phyloP scores from a whole-genome alignment of 495 filamentous ascomycete species.

The Podospora pseudocomata region DNA sequence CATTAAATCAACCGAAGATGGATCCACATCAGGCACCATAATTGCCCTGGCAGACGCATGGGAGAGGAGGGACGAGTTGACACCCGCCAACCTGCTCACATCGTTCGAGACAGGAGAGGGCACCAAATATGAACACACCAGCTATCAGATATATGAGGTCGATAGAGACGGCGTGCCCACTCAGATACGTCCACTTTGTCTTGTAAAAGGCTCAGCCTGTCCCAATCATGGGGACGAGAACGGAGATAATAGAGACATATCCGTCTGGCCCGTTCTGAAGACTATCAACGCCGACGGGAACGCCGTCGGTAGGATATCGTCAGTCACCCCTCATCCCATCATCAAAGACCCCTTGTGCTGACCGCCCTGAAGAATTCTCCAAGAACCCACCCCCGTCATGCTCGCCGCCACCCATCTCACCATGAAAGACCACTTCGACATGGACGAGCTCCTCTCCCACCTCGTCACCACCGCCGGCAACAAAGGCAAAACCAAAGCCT shows the following conservation, averaged over 20 bases:
- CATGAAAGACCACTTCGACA: slow-evolving; percentile 47
- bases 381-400: slow-evolving; percentile 51
- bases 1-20: slow-evolving; percentile 21
- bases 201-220: background rate
- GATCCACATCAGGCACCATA: slow-evolving; percentile 31
- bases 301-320: slow-evolving; percentile 52
- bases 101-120: slow-evolving; percentile 22
- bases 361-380: slow-evolving; percentile 32
- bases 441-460: slow-evolving; percentile 49
- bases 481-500: slow-evolving; percentile 34
- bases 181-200: slow-evolving; percentile 19
- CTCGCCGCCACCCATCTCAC: slow-evolving; percentile 50
- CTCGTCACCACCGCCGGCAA: slow-evolving; percentile 37
- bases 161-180: slow-evolving; percentile 38
- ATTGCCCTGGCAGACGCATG: slow-evolving; percentile 37
- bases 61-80: slow-evolving; percentile 33
- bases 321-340: slow-evolving; percentile 10
- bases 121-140: slow-evolving; percentile 39
- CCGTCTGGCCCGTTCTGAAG: slow-evolving; percentile 42
- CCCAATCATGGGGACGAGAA: slow-evolving; percentile 14
- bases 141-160: slow-evolving; percentile 51
- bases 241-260: slow-evolving; percentile 30
- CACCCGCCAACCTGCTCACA: slow-evolving; percentile 32
- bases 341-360: background rate
- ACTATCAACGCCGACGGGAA: slow-evolving; percentile 27